Percentiles rank a stretch among this genome's conserved stretches.
Evolutionary conservation across 1,284 basidiomycete genomes (phyloP).

Genomic region (Athelia sp.): DNA sequence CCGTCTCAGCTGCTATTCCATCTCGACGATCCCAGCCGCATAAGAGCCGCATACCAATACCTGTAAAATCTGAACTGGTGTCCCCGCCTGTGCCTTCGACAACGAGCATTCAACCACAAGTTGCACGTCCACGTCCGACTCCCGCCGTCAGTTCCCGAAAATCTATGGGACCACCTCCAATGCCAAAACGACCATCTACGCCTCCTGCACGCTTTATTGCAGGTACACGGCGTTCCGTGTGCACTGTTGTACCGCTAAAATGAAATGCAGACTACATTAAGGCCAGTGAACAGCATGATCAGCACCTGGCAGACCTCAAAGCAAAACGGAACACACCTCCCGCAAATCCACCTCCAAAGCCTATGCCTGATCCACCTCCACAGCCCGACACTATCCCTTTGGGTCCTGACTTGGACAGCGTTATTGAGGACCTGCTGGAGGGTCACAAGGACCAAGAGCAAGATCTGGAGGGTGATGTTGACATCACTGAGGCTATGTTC

Average conservation of each 20-base stretch:
- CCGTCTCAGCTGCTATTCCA: too few species aligned
- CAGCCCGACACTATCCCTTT: neutral
- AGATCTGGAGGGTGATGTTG: neutral
- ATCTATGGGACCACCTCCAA: conserved; percentile 1
- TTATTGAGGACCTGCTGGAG: neutral
- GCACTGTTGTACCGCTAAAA: neutral
- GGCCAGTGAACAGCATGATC: neutral
- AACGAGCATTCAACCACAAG: neutral
- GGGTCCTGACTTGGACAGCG: neutral
- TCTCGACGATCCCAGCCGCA: neutral
- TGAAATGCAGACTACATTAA: neutral
- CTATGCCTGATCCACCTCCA: neutral
- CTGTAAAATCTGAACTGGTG: neutral
- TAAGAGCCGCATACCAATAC: neutral
- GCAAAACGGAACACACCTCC: neutral
- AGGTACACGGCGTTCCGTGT: neutral
- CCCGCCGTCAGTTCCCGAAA: conserved; percentile 1
- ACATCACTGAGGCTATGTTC: neutral
- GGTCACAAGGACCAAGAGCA: neutral
- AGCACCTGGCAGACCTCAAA: neutral
- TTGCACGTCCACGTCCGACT: neutral
- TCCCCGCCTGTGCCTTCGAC: neutral
- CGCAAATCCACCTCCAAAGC: neutral
- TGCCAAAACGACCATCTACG: neutral
- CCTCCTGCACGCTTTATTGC: neutral